Evolutionary conservation across 176 grass and related monocot genomes (phyloP), one percentile per base, ranked within the genome.

Genomic region (Oryza brachyantha): DNA sequence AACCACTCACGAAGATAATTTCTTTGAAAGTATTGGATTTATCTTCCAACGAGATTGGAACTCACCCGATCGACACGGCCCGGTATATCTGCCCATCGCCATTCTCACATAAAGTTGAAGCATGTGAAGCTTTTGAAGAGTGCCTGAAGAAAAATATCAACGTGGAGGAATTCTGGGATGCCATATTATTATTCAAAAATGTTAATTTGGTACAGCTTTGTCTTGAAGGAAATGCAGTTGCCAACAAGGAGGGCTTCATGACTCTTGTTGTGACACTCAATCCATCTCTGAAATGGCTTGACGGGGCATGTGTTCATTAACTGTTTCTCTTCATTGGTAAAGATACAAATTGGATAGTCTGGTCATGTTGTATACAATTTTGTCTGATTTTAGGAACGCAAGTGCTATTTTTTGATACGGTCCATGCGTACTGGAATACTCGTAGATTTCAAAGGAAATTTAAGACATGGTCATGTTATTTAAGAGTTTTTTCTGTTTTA

Each of bases 11-110:
- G n/a, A 78, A 74, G 81, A 81, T 94, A 25, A 57, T 70, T 61
- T 93, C 70, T 55, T 73, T 98, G 66, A 93, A 86, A 88, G 92
- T 78, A n/a, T 63, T 98, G 22, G 90, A 98, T 85, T 61, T 98
- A 62, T 98, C 96, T 52, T 98, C 46, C 73, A 98, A 98, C 55
- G 24, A 88, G 80, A 98, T 98, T 28, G 90, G 90, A 62, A 70
- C 81, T 74, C 92, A 88, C 63, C 36, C 81, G 59, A 84, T 89
- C 6, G 87, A 98, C 78, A 94, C 87, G 10, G 79, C 85, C 46
- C 87, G 92, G 62, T 98, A 94, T 74, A 85, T 98, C 29, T 93
- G 77, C 48, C 71, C 85, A 3, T 93, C 87, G 79, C 92, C 92
- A 13, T 93, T 98, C 61, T 94, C 92, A 22, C 87, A 98, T 79